A percentile compares a stretch with the other conserved stretches of the same genome.
Evolutionary conservation across 139 green algal genomes (phyloP).

Genomic region (Chloropicon primus): DNA sequence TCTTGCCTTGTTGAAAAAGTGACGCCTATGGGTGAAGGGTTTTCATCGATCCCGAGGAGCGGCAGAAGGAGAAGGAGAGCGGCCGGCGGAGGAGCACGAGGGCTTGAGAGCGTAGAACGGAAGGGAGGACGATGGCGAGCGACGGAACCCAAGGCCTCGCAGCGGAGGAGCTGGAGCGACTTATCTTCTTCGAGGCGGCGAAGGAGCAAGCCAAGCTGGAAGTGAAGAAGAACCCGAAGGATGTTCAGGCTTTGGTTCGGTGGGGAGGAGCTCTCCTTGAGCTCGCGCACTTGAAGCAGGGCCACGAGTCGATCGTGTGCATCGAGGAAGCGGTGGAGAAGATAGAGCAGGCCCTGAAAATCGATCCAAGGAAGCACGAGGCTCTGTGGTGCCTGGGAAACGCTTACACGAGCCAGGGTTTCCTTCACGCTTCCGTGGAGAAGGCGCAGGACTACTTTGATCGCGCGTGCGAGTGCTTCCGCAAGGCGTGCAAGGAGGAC

Average conservation of each 20-base stretch:
- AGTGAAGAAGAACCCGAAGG: not conserved
- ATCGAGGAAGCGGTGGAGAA: constrained; percentile 78
- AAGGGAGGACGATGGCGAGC: not conserved
- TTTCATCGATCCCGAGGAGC: too few species aligned
- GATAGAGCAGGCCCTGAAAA: constrained; percentile 58
- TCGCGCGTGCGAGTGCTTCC: constrained; percentile 66
- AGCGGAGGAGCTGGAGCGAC: not conserved
- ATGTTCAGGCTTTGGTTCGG: constrained; percentile 67
- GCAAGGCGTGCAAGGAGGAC: constrained; percentile 56
- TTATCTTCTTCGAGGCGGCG: not conserved
- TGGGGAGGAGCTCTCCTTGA: constrained; percentile 91
- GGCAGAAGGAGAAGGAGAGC: not conserved
- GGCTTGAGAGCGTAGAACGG: not conserved
- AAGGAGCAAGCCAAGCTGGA: not conserved
- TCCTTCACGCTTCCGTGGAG: constrained; percentile 45
- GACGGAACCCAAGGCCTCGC: not conserved
- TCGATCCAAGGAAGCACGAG: constrained; percentile 62
- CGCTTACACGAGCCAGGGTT: constrained; percentile 75
- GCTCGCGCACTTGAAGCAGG: constrained; percentile 87
- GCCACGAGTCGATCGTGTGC: constrained; percentile 62
- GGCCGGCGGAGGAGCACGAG: not conserved
- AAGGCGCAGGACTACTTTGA: constrained; percentile 62
- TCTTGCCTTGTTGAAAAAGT: too few species aligned
- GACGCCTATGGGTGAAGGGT: too few species aligned
- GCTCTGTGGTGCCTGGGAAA: constrained; percentile 94